Conservation (phyloP, 768 basidiomycete genomes). For the Lactarius hengduanensis region DNA sequence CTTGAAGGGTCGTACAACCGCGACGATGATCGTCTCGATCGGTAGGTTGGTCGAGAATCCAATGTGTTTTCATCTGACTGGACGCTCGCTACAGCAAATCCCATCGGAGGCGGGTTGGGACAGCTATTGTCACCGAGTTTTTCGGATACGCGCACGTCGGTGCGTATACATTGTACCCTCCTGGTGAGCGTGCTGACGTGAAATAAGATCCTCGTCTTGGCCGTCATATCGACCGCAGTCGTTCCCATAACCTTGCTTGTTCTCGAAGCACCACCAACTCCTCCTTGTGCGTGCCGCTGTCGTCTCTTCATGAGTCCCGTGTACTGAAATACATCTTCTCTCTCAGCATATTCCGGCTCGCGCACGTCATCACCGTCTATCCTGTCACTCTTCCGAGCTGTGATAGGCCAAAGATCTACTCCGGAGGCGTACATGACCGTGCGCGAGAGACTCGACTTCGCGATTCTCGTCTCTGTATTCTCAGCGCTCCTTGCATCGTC, state of each 20-base stretch:
- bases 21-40: conserved; percentile 60
- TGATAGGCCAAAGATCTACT: conserved; percentile 44
- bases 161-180: conserved; percentile 31
- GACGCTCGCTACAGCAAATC: conserved; percentile 51
- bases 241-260: conserved; percentile 62
- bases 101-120: conserved; percentile 68
- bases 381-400: conserved; percentile 50
- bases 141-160: conserved; percentile 51
- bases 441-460: conserved; percentile 71
- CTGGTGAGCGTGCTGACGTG: neutral
- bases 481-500: conserved; percentile 64
- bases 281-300: conserved; percentile 58
- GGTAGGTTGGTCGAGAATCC: conserved; percentile 31
- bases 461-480: conserved; percentile 57
- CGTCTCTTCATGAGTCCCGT: neutral
- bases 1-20: conserved; percentile 70
- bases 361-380: conserved; percentile 50
- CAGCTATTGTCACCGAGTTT: conserved; percentile 70
- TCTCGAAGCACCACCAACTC: conserved; percentile 60
- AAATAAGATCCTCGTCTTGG: conserved; percentile 63
- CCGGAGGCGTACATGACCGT: conserved; percentile 55
- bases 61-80: neutral
- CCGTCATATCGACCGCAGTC: conserved; percentile 63
- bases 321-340: neutral
- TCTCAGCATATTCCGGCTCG: conserved; percentile 65